Base-by-base conservation (phyloP, 345 rosid species). In the Linum lewisii region DNA sequence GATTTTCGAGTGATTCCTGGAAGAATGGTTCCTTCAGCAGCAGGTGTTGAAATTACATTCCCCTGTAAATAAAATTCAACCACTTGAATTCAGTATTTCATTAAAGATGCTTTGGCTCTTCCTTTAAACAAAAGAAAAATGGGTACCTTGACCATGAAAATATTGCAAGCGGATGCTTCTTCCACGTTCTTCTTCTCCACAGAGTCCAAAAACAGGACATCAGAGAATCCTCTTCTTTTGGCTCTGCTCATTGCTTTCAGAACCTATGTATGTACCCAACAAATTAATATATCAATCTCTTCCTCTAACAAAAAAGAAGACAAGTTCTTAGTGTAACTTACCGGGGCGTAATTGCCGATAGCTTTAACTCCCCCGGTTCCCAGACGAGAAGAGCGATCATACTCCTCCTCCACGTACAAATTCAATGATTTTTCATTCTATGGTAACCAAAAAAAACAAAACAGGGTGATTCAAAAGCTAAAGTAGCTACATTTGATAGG, bases 141-240 rank as follows among this genome's bases (percentile, higher is more conserved):
- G 25, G 0, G 1, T 62, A 84, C 98, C 95, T 88, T 92, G 6
- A 82, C 84, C 24, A 86, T 45, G 68, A 92, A 92, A 56, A 92
- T 79, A 67, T 88, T 91, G 66, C 93, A 79, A 62, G 95, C 77
- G 66, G 98, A 88, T 16, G 82, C 95, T 67, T 92, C 98, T 75
- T 92, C 96, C 51, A 92, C 14, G 55, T 84, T 61, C 62, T 82
- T 83, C 64, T 71, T 76, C 38, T 73, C 71, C 25, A 75, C 77
- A 0, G 95, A 79, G 64, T 88, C 98, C n/a, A 92, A 93, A 69
- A 83, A 92, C 67, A 91, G 36, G 38, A 86, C 92, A 70, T 91
- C 96, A 10, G 90, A 82, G 66, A 84, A 86, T 57, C 98, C 96
- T 59, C 79, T 78, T 72, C 51, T 67, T 72, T 86, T 91, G 5